These are phyloP conservation scores for Phytophthora lateralis DNA, from an alignment of 352 stramenopile genomes.

Conservation along the genomic window DNA sequence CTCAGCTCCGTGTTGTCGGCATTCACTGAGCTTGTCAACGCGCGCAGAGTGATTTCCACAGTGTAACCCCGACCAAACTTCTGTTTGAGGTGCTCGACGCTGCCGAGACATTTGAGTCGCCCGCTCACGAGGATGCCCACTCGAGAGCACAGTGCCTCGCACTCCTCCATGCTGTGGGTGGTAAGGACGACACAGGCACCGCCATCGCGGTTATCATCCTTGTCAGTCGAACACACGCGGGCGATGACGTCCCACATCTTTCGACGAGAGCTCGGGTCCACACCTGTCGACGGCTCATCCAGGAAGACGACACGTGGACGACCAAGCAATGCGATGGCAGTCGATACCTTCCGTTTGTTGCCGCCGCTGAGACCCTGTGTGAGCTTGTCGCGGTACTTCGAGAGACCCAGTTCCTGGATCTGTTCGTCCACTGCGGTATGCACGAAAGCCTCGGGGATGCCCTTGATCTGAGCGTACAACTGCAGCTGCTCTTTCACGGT, in stretches of 20 bases:
- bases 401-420: constrained; percentile 60
- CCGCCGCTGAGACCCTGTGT: constrained; percentile 37
- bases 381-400: constrained; percentile 65
- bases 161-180: constrained; percentile 87
- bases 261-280: constrained; percentile 91
- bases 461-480: constrained; percentile 92
- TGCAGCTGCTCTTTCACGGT: constrained; percentile 92
- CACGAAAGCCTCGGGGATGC: constrained; percentile 49
- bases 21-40: constrained; percentile 26
- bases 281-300: constrained; percentile 95
- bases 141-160: constrained; percentile 71
- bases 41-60: constrained; percentile 75
- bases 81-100: constrained; percentile 93
- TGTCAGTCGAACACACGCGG: constrained; percentile 69
- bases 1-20: constrained; percentile 13
- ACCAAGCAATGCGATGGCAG: constrained; percentile 95
- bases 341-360: constrained; percentile 96
- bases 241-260: constrained; percentile 95
- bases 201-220: constrained; percentile 70
- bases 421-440: constrained; percentile 52
- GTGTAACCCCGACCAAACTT: constrained; percentile 96
- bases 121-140: constrained; percentile 77
- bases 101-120: constrained; percentile 80
- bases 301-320: constrained; percentile 92
- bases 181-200: constrained; percentile 66